Conservation (phyloP, 2,329 filamentous ascomycete species). For the Hymenoscyphus scutula region DNA sequence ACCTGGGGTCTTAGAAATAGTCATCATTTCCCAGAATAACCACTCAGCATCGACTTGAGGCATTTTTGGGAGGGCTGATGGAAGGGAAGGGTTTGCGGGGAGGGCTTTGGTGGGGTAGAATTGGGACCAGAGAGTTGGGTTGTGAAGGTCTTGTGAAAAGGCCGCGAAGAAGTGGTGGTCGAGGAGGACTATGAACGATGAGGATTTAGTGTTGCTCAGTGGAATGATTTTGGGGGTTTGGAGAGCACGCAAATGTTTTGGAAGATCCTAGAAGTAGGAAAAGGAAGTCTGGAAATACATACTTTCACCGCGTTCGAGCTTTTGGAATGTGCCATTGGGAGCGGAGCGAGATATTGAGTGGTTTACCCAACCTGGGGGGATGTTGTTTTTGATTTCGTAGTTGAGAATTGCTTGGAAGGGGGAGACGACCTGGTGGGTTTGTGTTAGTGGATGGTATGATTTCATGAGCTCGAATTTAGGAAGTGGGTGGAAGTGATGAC, state of each 20-base stretch:
- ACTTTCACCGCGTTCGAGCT: slow-evolving; percentile 76
- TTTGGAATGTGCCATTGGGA: slow-evolving; percentile 83
- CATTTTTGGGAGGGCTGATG: slow-evolving; percentile 54
- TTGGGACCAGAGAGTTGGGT: slow-evolving; percentile 63
- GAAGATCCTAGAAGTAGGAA: no score
- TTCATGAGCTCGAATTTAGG: no score
- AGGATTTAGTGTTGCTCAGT: no score
- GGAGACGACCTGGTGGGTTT: slow-evolving; percentile 63
- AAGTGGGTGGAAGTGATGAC: neutral
- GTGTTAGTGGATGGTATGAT: slow-evolving; percentile 20
- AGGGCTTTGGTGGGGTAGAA: slow-evolving; percentile 52
- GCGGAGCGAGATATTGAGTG: slow-evolving; percentile 77
- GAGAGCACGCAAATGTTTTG: no score
- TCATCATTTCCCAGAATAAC: slow-evolving; percentile 83
- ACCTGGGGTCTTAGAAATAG: neutral
- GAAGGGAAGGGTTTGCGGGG: slow-evolving; percentile 38
- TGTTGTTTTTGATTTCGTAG: slow-evolving; percentile 74
- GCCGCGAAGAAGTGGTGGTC: slow-evolving; percentile 71
- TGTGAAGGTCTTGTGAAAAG: slow-evolving; percentile 73
- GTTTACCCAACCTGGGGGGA: slow-evolving; percentile 90
- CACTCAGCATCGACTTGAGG: slow-evolving; percentile 73
- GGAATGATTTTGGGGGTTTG: no score
- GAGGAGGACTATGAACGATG: slow-evolving; percentile 50
- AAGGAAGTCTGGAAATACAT: no score
- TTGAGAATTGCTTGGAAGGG: slow-evolving; percentile 92